Evolutionary conservation across 2,329 filamentous ascomycete species (phyloP), one percentile per base, ranked within the genome.

Genomic region (Botrytis tulipae): DNA sequence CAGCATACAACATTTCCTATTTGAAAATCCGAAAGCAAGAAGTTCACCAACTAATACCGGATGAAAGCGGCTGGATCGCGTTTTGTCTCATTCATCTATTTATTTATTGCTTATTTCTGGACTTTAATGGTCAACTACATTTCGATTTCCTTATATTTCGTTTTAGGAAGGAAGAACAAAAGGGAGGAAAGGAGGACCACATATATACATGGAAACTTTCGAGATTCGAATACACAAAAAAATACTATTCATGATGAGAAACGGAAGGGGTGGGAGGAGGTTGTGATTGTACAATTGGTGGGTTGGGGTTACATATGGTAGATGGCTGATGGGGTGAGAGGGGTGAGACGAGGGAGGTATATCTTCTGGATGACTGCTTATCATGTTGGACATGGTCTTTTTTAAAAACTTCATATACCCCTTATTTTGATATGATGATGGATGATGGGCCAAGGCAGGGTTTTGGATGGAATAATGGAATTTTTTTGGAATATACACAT

Each of bases 371-470:
- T 40, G 25, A 25, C 12, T 16, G 14, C 4, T 57, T 57, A 57
- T 57, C 51, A 57, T 44, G 60, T 42, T 63, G 37, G 60, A 44
- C 60, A 63, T 63, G 25, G 14, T n/a, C 25, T 44, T 42, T 20
- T 57, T 57, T 54, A 18, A 14, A 18, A 63, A 44, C 37, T 63
- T 63, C 60, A 63, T 63, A 63, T 63, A 63, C 60, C 60, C 60
- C 60, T 44, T 42, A 42, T 44, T 42, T 63, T 62, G 60, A 62
- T 42, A 44, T 42, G 60, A 63, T 44, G 37, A 63, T 63, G 60
- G 60, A 63, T 63, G 60, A 63, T 63, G 60, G 60, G 25, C 25
- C 9, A 3, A 42, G 40, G 51, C 51, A 29, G 14, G 25, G 1
- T 54, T 42, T 63, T 42, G 60, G 37, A 44, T 63, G 35, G 60